Percentiles rank a stretch among this genome's conserved stretches.
These are phyloP conservation scores for Beauveria sp. DNA, from an alignment of 2,329 filamentous ascomycete genomes.

Conservation along the genomic window DNA sequence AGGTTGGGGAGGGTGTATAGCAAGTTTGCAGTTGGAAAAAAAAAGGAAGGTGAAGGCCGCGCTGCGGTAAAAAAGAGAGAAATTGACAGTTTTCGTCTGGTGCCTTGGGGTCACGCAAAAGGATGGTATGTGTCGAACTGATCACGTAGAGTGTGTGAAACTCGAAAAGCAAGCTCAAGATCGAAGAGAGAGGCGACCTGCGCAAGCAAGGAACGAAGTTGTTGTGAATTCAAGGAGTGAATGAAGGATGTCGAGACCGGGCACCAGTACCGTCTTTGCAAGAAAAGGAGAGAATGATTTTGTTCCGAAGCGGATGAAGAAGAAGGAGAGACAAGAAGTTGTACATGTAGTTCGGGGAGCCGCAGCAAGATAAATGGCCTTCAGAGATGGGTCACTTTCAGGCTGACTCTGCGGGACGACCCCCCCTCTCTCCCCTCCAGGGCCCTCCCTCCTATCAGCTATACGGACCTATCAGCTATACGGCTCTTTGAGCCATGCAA, in stretches of 20 bases:
- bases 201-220: slow-evolving; percentile 4
- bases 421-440: background rate
- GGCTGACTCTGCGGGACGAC: background rate
- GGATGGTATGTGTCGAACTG: background rate
- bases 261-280: slow-evolving; percentile 10
- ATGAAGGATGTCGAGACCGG: background rate
- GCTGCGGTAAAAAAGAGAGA: background rate
- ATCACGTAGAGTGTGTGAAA: slow-evolving; percentile 1
- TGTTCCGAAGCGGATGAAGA: slow-evolving; percentile 5
- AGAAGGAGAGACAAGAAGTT: background rate
- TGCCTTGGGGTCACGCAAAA: background rate
- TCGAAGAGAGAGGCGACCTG: slow-evolving; percentile 9
- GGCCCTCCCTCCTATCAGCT: background rate
- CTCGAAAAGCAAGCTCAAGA: background rate
- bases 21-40: background rate
- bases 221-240: slow-evolving; percentile 5
- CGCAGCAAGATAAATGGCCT: background rate
- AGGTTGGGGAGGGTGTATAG: background rate
- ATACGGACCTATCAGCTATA: no score
- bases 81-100: background rate
- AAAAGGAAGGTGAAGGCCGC: background rate
- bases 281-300: background rate
- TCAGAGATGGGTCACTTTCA: background rate
- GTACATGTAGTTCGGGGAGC: background rate
- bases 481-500: no score